phyloP scores from a whole-genome alignment of 106 monocot genomes.

The Cymbidium sinense region DNA sequence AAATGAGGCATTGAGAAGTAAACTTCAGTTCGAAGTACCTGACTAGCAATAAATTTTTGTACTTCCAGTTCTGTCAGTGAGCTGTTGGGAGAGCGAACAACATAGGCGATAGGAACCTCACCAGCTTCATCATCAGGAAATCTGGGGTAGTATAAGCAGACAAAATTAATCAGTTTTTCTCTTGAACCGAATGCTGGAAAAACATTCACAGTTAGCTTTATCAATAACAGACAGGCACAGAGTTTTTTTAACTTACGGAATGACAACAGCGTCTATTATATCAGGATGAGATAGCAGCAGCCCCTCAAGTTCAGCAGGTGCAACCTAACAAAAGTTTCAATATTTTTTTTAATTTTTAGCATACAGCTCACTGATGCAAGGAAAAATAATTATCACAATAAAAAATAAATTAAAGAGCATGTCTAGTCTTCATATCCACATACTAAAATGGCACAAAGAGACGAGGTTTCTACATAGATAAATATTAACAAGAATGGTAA shows the following conservation, averaged over 20 bases:
- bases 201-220: not conserved
- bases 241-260: constrained; percentile 61
- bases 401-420: not conserved
- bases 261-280: constrained; percentile 87
- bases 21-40: constrained; percentile 36
- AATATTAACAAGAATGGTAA: too few relatives aligned
- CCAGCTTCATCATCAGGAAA: constrained; percentile 84
- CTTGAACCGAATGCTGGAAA: not conserved
- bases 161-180: constrained; percentile 3
- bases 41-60: constrained; percentile 54
- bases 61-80: constrained; percentile 64
- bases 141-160: constrained; percentile 18
- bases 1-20: not conserved
- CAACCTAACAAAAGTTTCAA: constrained; percentile 43
- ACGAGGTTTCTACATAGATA: not conserved
- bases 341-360: not conserved
- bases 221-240: too few relatives aligned
- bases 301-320: constrained; percentile 92
- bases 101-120: constrained; percentile 81
- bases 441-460: not conserved
- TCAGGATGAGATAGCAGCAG: constrained; percentile 80
- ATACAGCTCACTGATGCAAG: not conserved
- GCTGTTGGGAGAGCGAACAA: constrained; percentile 54
- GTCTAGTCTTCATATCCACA: not conserved
- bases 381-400: not conserved